Conservation (phyloP, 345 rosid genomes). For the Carallia brachiata region DNA sequence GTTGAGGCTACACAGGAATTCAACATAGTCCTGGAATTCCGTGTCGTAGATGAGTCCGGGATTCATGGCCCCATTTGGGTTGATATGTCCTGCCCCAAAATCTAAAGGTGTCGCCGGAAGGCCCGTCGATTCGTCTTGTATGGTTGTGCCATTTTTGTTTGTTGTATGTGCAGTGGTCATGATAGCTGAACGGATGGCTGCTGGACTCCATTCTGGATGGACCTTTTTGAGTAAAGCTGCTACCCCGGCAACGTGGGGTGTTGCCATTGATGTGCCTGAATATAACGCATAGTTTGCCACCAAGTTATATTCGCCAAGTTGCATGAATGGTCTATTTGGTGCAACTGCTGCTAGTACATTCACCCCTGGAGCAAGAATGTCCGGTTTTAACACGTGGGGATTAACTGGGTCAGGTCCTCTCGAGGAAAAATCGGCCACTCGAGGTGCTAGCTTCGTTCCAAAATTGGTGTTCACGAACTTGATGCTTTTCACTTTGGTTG, state of each 20-base stretch:
- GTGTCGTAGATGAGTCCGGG: constrained; percentile 46
- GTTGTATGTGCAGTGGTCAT: constrained; percentile 29
- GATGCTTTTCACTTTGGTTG: constrained; percentile 27
- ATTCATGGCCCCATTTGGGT: constrained; percentile 41
- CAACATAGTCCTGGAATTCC: constrained; percentile 30
- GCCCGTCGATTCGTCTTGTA: constrained; percentile 20
- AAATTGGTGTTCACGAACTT: constrained; percentile 33
- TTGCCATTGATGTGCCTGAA: constrained; percentile 34
- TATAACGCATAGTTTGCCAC: constrained; percentile 35
- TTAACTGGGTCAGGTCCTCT: constrained; percentile 53
- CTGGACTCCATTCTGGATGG: constrained; percentile 27
- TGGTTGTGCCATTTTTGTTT: constrained; percentile 18
- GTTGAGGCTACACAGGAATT: constrained; percentile 38
- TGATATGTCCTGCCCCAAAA: constrained; percentile 39
- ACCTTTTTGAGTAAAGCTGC: constrained; percentile 19
- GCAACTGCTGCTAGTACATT: constrained; percentile 40
- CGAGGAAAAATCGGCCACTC: constrained; percentile 61
- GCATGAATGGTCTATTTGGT: constrained; percentile 18
- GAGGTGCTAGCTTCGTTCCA: constrained; percentile 45
- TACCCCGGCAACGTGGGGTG: constrained; percentile 24
- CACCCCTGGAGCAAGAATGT: constrained; percentile 48
- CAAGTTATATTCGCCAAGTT: constrained; percentile 24
- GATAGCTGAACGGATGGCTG: constrained; percentile 22
- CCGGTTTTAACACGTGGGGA: constrained; percentile 41
- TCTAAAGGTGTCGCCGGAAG: constrained; percentile 37